phyloP scores from a whole-genome alignment of 1,284 basidiomycete genomes.

The Heimioporus retisporus region DNA sequence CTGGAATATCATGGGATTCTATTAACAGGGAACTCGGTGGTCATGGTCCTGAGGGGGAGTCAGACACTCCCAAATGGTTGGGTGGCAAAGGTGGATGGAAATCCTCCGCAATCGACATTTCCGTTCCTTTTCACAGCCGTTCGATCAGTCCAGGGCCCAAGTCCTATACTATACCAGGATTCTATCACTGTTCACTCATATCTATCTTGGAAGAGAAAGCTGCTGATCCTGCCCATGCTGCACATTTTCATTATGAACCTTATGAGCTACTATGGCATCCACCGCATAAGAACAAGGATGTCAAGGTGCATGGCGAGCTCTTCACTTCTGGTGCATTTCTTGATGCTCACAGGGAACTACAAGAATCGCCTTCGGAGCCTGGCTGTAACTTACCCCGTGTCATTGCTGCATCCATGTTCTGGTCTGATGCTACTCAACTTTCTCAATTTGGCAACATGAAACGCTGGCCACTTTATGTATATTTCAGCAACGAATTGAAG shows the following conservation, averaged over 20 bases:
- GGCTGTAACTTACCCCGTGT: not conserved
- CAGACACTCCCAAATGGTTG: too few species aligned
- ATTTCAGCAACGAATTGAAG: constrained; percentile 50
- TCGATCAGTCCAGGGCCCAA: constrained; percentile 1
- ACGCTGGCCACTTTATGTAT: constrained; percentile 46
- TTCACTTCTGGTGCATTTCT: too few species aligned
- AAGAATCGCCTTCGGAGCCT: too few species aligned
- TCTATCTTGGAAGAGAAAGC: constrained; percentile 10
- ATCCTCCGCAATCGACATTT: not conserved
- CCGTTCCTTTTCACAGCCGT: constrained; percentile 5
- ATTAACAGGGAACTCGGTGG: too few species aligned
- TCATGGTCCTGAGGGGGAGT: too few species aligned
- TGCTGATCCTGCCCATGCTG: not conserved
- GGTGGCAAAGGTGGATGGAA: constrained; percentile 30
- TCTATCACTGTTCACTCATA: constrained; percentile 4
- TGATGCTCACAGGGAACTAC: too few species aligned
- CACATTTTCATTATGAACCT: too few species aligned
- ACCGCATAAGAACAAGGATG: too few species aligned
- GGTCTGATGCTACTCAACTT: not conserved
- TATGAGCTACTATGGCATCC: too few species aligned
- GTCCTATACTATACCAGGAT: not conserved
- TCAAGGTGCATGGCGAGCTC: too few species aligned
- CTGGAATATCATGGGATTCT: too few species aligned
- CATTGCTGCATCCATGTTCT: not conserved
- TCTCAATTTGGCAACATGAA: not conserved